phyloP scores from a whole-genome alignment of 73 alveolate species.

The Diophrys sp. region DNA sequence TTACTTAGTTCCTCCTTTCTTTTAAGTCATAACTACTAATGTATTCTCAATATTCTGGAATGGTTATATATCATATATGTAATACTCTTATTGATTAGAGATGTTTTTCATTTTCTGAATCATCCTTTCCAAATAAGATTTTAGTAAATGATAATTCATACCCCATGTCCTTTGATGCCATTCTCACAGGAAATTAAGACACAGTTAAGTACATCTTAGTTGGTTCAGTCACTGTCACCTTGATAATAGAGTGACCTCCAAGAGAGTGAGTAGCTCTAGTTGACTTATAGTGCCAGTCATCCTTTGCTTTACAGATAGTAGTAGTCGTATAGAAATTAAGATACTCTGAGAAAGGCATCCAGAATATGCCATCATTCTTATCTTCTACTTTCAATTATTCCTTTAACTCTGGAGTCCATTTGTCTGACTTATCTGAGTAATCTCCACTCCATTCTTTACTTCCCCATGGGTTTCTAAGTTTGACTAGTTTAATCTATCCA shows the following conservation, averaged over 20 bases:
- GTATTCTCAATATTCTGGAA: no score
- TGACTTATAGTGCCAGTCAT: conserved; percentile 55
- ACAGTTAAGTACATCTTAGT: conserved; percentile 9
- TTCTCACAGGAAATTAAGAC: conserved; percentile 2
- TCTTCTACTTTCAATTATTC: conserved; percentile 62
- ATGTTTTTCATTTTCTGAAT: background rate
- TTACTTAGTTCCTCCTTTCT: no score
- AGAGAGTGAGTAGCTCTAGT: background rate
- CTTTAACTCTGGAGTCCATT: conserved; percentile 88
- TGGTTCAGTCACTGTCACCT: conserved; percentile 4
- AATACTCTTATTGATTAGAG: no score
- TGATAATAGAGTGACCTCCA: conserved; percentile 2
- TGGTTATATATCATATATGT: no score
- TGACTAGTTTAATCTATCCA: conserved; percentile 57
- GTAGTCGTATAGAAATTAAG: conserved; percentile 66
- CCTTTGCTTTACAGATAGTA: conserved; percentile 65
- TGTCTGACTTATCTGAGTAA: conserved; percentile 83
- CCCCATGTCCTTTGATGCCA: background rate
- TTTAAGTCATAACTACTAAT: no score
- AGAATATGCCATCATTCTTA: conserved; percentile 88
- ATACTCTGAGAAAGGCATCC: conserved; percentile 78
- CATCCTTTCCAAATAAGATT: conserved; percentile 15
- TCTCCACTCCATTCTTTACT: conserved; percentile 89
- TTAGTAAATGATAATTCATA: background rate
- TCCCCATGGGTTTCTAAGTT: conserved; percentile 97